Base-by-base conservation (phyloP, 2,329 filamentous ascomycete species). In the Aspergillus niger region DNA sequence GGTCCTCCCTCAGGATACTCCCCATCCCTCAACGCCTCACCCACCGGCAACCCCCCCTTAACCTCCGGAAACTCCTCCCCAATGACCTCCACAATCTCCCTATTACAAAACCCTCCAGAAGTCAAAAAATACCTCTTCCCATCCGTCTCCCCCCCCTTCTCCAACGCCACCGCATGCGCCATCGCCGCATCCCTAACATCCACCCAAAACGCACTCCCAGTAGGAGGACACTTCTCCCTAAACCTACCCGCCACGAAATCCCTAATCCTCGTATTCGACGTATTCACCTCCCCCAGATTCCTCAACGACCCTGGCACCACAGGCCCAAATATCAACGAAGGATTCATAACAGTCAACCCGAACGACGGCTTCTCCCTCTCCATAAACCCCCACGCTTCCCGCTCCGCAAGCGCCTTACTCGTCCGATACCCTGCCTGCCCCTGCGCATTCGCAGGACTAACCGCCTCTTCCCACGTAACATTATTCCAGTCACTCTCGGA, bases 261-360 rank as follows among this genome's bases (percentile, higher is more conserved):
- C 86, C 83, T 89, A 77, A 91, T 83, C 36, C 86, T 83, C 64
- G 87, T 81, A 74, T 91, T 91, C 30, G 87, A 90, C 1, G 87
- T 89, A 76, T 91, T 92, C 52, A 91, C 77, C 1, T 75, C 77
- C 22, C 83, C 81, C 0, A 89, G 78, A 17, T 77, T 80, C 55
- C 84, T 80, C 0, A 91, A 80, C 62, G 85, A 83, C 65, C 32
- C 32, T 5, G 88, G 83, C 32, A 84, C 80, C 13, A 88, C 74
- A 0, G 87, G 86, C 0, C 87, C 87, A 20, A 87, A 83, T 0
- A 86, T 84, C 62, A 84, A 80, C 0, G 86, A 85, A 36, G 83
- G 83, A 68, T 83, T 84, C 65, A 89, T 83, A 11, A 83, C 83
- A 7, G 81, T 76, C 4, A 89, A 69, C 20, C 82, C 81, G 68